phyloP scores from a whole-genome alignment of 1,139 yeast genomes.

The Zygoascus sp. region DNA sequence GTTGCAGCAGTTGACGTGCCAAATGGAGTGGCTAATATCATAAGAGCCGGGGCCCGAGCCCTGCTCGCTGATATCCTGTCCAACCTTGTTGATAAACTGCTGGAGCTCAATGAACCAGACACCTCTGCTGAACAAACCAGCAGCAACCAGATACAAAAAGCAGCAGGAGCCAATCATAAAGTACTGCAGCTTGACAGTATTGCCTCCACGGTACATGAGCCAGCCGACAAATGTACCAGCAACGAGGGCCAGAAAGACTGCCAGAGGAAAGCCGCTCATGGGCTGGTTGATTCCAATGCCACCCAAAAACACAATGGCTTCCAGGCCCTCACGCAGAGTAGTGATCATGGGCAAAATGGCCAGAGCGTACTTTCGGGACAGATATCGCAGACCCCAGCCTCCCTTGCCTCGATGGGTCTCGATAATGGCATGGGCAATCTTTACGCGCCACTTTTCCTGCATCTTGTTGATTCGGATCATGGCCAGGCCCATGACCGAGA shows the following conservation, averaged over 20 bases:
- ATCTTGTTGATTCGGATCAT: slow-evolving; percentile 77
- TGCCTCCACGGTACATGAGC: slow-evolving; percentile 67
- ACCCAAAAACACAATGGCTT: slow-evolving; percentile 87
- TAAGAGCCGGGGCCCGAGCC: slow-evolving; percentile 94
- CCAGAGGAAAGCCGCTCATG: slow-evolving; percentile 67
- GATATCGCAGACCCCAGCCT: slow-evolving; percentile 23
- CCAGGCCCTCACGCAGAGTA: slow-evolving; percentile 83
- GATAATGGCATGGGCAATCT: slow-evolving; percentile 51
- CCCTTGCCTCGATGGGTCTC: slow-evolving; percentile 27
- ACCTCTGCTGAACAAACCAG: slow-evolving; percentile 86
- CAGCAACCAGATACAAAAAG: slow-evolving; percentile 76
- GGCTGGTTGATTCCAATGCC: slow-evolving; percentile 61
- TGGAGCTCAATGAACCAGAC: slow-evolving; percentile 79
- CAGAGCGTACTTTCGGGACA: slow-evolving; percentile 63
- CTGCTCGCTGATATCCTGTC: slow-evolving; percentile 84
- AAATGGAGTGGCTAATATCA: slow-evolving; percentile 67
- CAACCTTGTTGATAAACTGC: slow-evolving; percentile 56
- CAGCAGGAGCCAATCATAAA: slow-evolving; percentile 78
- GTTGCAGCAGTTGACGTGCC: slow-evolving; percentile 95
- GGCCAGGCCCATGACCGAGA: slow-evolving; percentile 85
- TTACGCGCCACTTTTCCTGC: slow-evolving; percentile 83
- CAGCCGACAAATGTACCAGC: slow-evolving; percentile 70
- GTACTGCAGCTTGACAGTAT: slow-evolving; percentile 61
- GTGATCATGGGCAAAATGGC: slow-evolving; percentile 77
- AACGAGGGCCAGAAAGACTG: slow-evolving; percentile 70